These are phyloP conservation scores for Neurospora sp. DNA, from an alignment of 495 filamentous ascomycete species.

Conservation along the genomic window DNA sequence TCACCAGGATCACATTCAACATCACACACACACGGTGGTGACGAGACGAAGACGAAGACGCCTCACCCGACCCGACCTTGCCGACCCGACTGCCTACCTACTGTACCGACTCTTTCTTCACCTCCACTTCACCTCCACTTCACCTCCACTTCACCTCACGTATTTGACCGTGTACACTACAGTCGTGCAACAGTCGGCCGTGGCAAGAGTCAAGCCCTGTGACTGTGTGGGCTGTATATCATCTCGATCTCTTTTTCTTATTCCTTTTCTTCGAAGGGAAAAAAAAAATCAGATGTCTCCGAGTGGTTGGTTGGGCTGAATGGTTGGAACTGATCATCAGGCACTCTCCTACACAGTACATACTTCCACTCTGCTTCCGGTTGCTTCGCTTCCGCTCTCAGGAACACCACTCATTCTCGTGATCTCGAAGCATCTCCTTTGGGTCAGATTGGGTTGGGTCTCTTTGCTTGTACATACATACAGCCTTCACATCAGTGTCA, in stretches of 20 bases:
- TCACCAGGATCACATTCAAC: background rate
- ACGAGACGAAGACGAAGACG: background rate
- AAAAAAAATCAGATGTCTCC: background rate
- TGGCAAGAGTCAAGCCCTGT: background rate
- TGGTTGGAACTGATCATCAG: background rate
- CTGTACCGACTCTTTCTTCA: background rate
- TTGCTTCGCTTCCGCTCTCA: background rate
- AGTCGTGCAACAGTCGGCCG: background rate
- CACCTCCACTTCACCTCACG: background rate
- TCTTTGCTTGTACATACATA: background rate
- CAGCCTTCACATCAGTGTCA: background rate
- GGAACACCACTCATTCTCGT: background rate
- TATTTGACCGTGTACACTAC: background rate
- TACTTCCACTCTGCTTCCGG: background rate
- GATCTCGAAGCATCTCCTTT: background rate
- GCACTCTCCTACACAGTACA: background rate
- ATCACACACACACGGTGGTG: background rate
- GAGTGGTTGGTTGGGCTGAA: background rate
- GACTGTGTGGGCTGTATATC: background rate
- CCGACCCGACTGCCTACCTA: background rate
- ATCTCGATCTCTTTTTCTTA: background rate
- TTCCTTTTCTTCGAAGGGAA: background rate
- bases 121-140: background rate
- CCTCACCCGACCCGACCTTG: background rate
- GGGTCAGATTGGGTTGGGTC: background rate